Conservation (phyloP, 768 basidiomycete species). For the Pleurotus pulmonarius region DNA sequence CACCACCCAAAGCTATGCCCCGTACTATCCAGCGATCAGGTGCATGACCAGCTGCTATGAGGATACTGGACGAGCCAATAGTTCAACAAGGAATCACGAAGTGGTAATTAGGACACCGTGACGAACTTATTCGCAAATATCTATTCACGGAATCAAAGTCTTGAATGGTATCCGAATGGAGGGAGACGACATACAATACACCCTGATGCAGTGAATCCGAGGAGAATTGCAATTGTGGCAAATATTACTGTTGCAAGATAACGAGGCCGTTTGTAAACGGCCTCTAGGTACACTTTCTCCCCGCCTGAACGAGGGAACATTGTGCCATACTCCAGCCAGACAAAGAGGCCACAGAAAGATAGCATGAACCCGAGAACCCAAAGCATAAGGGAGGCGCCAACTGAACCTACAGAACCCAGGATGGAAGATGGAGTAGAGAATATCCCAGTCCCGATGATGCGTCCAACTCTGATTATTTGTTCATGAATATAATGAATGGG, state of each 20-base stretch:
- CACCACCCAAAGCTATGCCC: slow-evolving; percentile 57
- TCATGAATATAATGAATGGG: not conserved
- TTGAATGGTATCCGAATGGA: not conserved
- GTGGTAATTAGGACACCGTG: not conserved
- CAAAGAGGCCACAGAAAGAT: slow-evolving; percentile 56
- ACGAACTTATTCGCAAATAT: slow-evolving; percentile 28
- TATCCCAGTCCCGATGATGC: slow-evolving; percentile 63
- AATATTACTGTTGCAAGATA: slow-evolving; percentile 48
- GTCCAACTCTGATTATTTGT: slow-evolving; percentile 31
- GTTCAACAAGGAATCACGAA: not conserved
- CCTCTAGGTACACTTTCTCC: slow-evolving; percentile 62
- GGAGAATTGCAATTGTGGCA: slow-evolving; percentile 41
- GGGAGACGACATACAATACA: slow-evolving; percentile 39
- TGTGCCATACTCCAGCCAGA: slow-evolving; percentile 62
- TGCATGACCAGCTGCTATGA: slow-evolving; percentile 37
- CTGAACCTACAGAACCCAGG: slow-evolving; percentile 49
- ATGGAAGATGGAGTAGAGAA: slow-evolving; percentile 62
- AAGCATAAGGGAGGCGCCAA: slow-evolving; percentile 59
- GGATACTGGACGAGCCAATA: slow-evolving; percentile 32
- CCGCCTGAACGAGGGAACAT: slow-evolving; percentile 63
- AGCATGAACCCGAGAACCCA: slow-evolving; percentile 61
- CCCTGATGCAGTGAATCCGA: slow-evolving; percentile 32
- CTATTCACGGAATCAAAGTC: slow-evolving; percentile 12
- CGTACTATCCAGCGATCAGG: slow-evolving; percentile 47
- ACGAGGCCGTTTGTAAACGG: slow-evolving; percentile 43